Evolutionary conservation across 2,329 filamentous ascomycete genomes (phyloP).

Genomic region (Penicillium sp.): DNA sequence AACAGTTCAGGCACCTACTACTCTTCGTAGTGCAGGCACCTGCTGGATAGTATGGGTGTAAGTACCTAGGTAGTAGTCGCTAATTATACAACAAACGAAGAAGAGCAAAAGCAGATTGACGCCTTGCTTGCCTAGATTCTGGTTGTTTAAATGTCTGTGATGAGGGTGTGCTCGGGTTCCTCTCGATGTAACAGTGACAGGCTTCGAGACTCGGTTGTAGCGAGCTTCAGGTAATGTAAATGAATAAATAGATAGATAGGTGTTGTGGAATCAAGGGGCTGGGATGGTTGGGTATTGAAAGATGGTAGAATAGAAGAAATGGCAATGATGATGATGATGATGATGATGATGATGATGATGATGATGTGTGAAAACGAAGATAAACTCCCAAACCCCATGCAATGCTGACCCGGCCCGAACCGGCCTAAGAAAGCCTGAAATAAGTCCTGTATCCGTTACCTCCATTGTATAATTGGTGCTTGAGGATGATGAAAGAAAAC

Average conservation of each 20-base stretch:
- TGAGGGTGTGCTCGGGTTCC: too few species aligned
- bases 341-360: too few species aligned
- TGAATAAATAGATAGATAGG: neutral
- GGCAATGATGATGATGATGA: slow-evolving; percentile 3
- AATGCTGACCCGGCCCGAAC: slow-evolving; percentile 18
- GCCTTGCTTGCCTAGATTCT: neutral
- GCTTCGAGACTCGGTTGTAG: too few species aligned
- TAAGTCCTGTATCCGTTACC: neutral
- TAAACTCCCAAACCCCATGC: slow-evolving; percentile 14
- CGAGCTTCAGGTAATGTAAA: neutral
- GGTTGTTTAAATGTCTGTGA: neutral
- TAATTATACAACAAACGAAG: slow-evolving; percentile 10
- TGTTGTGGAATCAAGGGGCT: neutral
- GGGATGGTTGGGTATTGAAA: neutral
- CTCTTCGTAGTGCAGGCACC: neutral
- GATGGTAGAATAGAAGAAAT: neutral
- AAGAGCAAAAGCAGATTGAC: neutral
- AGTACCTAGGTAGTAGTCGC: slow-evolving; percentile 4
- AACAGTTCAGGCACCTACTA: neutral
- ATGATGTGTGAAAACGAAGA: neutral
- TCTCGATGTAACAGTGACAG: too few species aligned
- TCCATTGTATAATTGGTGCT: neutral
- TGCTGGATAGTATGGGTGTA: neutral
- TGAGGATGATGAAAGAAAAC: slow-evolving; percentile 1
- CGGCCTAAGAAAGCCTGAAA: slow-evolving; percentile 3